These are phyloP conservation scores for Phytopythium cucurbitacearum DNA, from an alignment of 352 stramenopile genomes.

Conservation along the genomic window DNA sequence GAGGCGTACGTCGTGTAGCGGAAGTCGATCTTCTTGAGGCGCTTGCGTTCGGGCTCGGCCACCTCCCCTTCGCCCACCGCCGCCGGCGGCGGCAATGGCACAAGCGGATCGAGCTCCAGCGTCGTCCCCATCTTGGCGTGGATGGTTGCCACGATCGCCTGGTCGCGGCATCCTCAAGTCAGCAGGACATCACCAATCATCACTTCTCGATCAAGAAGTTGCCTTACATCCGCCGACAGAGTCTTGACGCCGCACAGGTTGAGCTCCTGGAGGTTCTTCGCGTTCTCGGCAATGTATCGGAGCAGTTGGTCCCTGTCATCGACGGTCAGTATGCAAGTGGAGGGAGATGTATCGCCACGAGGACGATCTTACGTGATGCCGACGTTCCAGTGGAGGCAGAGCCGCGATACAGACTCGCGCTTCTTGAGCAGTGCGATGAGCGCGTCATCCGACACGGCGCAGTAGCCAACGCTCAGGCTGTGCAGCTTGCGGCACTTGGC, in stretches of 20 bases:
- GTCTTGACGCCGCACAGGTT: conserved; percentile 87
- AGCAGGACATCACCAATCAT: neutral
- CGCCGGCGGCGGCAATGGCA: conserved; percentile 14
- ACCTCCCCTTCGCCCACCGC: conserved; percentile 19
- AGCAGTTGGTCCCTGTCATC: conserved; percentile 68
- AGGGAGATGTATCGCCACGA: conserved; percentile 1
- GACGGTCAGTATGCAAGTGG: neutral
- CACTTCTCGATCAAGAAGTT: neutral
- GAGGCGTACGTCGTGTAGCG: conserved; percentile 81
- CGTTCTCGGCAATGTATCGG: conserved; percentile 63
- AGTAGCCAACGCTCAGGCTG: conserved; percentile 85
- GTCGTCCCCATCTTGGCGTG: conserved; percentile 71
- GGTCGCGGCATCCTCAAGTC: neutral
- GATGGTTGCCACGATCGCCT: conserved; percentile 72
- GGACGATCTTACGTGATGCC: conserved; percentile 66
- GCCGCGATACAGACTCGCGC: conserved; percentile 67
- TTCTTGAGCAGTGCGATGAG: conserved; percentile 84
- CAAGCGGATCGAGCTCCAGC: conserved; percentile 9
- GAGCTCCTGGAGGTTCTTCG: conserved; percentile 80
- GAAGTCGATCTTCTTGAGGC: conserved; percentile 87
- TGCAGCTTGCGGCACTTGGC: conserved; percentile 88
- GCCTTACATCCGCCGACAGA: conserved; percentile 67
- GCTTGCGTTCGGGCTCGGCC: conserved; percentile 70
- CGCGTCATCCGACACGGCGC: conserved; percentile 77
- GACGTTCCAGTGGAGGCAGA: conserved; percentile 85